Conservation (phyloP, 2,329 filamentous ascomycete genomes). For the Aspergillus sergii region DNA sequence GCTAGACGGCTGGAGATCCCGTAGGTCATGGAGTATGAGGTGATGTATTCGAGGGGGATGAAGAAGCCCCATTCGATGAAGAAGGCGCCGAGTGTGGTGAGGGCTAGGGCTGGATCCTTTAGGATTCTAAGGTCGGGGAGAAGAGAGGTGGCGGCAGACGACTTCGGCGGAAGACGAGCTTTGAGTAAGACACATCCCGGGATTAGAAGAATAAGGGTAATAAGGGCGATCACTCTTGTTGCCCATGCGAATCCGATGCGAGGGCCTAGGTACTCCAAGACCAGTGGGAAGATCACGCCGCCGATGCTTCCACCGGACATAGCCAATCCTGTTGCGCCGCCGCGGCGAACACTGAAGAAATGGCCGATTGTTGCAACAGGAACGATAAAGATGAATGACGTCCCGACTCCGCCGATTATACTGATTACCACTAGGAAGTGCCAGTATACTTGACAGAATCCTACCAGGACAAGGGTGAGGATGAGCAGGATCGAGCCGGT, state of each 20-base stretch:
- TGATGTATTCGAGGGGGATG: slow-evolving; percentile 27
- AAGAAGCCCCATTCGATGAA: slow-evolving; percentile 29
- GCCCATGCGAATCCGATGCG: slow-evolving; percentile 38
- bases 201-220: slow-evolving; percentile 33
- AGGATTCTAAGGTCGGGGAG: slow-evolving; percentile 25
- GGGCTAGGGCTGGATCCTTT: slow-evolving; percentile 17
- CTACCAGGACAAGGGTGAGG: slow-evolving; percentile 13
- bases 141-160: slow-evolving; percentile 15
- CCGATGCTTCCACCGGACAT: slow-evolving; percentile 36
- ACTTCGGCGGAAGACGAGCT: slow-evolving; percentile 15
- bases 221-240: slow-evolving; percentile 42
- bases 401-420: slow-evolving; percentile 42
- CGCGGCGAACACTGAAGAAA: slow-evolving; percentile 36
- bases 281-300: slow-evolving; percentile 36
- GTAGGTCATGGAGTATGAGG: slow-evolving; percentile 23
- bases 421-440: slow-evolving; percentile 47
- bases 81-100: slow-evolving; percentile 24
- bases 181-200: slow-evolving; percentile 20
- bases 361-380: slow-evolving; percentile 27
- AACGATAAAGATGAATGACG: slow-evolving; percentile 42
- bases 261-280: slow-evolving; percentile 30
- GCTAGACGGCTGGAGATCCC: slow-evolving; percentile 19
- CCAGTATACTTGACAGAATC: slow-evolving; percentile 37
- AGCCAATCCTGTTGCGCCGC: slow-evolving; percentile 37
- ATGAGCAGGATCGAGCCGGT: slow-evolving; percentile 22